phyloP scores from a whole-genome alignment of 495 filamentous ascomycete genomes.

The Hypomontagnella monticulosa region DNA sequence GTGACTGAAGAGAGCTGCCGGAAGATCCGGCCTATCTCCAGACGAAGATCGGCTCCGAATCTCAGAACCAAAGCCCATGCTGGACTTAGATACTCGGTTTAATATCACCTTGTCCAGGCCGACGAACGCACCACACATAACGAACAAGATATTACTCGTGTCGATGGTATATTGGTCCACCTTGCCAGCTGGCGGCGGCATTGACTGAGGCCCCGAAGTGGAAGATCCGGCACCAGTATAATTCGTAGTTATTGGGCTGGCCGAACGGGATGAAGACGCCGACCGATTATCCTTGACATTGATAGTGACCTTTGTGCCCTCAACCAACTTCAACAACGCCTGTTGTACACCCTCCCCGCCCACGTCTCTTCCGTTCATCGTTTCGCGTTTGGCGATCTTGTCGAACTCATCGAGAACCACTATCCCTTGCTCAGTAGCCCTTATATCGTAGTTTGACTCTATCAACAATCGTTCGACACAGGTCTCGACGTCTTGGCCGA shows the following conservation, averaged over 20 bases:
- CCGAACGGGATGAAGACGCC: slow-evolving; percentile 54
- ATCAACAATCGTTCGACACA: slow-evolving; percentile 90
- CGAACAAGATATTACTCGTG: slow-evolving; percentile 95
- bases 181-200: slow-evolving; percentile 63
- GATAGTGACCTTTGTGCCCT: slow-evolving; percentile 91
- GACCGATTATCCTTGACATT: slow-evolving; percentile 83
- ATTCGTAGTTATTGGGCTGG: slow-evolving; percentile 51
- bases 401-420: slow-evolving; percentile 97
- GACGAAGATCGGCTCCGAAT: slow-evolving; percentile 63
- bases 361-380: slow-evolving; percentile 74
- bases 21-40: slow-evolving; percentile 52
- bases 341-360: slow-evolving; percentile 96
- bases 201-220: slow-evolving; percentile 43
- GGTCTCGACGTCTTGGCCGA: slow-evolving; percentile 93
- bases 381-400: slow-evolving; percentile 78
- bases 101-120: slow-evolving; percentile 90
- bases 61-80: slow-evolving; percentile 90
- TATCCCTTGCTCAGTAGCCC: slow-evolving; percentile 87
- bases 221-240: slow-evolving; percentile 50
- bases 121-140: slow-evolving; percentile 94
- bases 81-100: slow-evolving; percentile 84
- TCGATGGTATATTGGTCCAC: slow-evolving; percentile 89
- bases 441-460: slow-evolving; percentile 89
- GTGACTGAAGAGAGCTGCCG: slow-evolving; percentile 53
- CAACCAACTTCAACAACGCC: slow-evolving; percentile 92